phyloP scores from a whole-genome alignment of 2,329 filamentous ascomycete genomes.

The Clarireedia monteithiana region DNA sequence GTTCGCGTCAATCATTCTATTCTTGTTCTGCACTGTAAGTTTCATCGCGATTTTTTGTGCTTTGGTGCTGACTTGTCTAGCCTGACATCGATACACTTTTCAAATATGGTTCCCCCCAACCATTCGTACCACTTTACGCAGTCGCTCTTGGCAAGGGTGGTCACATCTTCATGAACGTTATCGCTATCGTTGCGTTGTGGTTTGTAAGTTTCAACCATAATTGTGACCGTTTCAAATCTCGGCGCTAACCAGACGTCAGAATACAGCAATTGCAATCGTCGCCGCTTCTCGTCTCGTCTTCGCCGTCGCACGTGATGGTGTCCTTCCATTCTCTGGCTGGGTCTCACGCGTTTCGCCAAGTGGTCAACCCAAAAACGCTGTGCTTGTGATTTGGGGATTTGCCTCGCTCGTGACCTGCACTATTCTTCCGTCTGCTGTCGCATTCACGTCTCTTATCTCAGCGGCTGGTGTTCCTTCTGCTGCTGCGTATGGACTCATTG shows the following conservation, averaged over 20 bases:
- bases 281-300: conserved; percentile 14
- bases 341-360: conserved; percentile 11
- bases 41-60: too few species aligned
- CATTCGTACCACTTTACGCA: conserved; percentile 13
- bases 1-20: conserved; percentile 11
- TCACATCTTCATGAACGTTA: conserved; percentile 11
- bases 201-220: neutral
- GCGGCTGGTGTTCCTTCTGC: conserved; percentile 11
- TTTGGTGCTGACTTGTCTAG: neutral
- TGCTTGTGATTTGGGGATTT: conserved; percentile 9
- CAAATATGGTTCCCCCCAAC: conserved; percentile 10
- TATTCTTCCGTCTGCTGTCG: conserved; percentile 12
- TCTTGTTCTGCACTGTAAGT: conserved; percentile 12
- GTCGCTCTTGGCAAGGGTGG: conserved; percentile 10
- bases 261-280: conserved; percentile 13
- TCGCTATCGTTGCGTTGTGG: conserved; percentile 11
- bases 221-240: too few species aligned
- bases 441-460: conserved; percentile 11
- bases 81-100: conserved; percentile 12
- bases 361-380: conserved; percentile 13
- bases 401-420: conserved; percentile 12
- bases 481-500: conserved; percentile 12
- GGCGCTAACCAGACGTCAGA: neutral
- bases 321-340: conserved; percentile 10
- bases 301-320: conserved; percentile 12